Evolutionary conservation across 768 basidiomycete species (phyloP).

Genomic region (Xerocomellus amylosporus): DNA sequence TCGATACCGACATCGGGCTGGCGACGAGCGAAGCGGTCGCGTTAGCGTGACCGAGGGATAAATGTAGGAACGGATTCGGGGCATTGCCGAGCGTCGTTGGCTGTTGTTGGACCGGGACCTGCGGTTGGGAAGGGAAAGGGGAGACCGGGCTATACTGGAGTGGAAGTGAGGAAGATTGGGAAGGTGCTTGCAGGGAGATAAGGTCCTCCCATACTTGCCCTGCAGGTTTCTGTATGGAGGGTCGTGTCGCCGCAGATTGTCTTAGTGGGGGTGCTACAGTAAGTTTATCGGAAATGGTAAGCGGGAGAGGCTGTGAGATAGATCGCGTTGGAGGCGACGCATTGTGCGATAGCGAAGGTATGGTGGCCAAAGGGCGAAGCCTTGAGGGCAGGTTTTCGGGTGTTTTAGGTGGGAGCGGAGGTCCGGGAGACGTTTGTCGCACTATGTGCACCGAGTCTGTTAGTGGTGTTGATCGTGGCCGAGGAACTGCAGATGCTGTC

Average conservation of each 20-base stretch:
- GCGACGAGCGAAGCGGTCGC: not conserved
- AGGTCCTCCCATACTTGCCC: conserved; percentile 61
- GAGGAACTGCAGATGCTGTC: conserved; percentile 30
- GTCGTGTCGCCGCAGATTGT: conserved; percentile 4
- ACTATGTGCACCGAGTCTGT: conserved; percentile 6
- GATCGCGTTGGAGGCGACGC: conserved; percentile 26
- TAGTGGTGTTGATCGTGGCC: conserved; percentile 16
- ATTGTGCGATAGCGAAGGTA: conserved; percentile 13
- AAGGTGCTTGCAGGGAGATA: conserved; percentile 43
- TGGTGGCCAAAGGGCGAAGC: conserved; percentile 13
- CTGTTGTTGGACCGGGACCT: conserved; percentile 9
- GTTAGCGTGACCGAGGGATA: conserved; percentile 9
- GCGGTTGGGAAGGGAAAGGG: conserved; percentile 16
- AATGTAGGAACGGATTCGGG: conserved; percentile 22
- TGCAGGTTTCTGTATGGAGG: conserved; percentile 18
- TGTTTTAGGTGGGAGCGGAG: conserved; percentile 27
- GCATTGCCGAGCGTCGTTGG: not conserved
- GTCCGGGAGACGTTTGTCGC: conserved; percentile 23
- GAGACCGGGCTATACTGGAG: conserved; percentile 35
- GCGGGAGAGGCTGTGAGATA: conserved; percentile 37
- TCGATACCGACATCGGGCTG: conserved; percentile 8
- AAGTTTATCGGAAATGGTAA: conserved; percentile 13
- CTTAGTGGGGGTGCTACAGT: conserved; percentile 1
- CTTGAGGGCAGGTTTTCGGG: conserved; percentile 25
- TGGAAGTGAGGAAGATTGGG: conserved; percentile 43